phyloP scores from a whole-genome alignment of 345 rosid genomes.

The Citrus maxima region DNA sequence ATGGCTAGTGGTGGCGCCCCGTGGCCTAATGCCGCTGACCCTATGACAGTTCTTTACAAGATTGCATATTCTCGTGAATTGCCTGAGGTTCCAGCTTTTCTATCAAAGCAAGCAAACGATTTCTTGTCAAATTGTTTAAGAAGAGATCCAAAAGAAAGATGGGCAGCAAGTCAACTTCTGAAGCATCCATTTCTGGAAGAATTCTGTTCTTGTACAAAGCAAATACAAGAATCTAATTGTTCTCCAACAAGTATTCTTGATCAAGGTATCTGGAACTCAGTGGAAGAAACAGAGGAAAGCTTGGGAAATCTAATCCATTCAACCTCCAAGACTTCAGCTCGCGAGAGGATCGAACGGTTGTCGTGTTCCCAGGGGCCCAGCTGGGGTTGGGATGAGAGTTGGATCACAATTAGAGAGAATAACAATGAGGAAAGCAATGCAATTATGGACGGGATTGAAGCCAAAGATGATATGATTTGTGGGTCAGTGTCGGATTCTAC shows the following conservation, averaged over 20 bases:
- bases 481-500: constrained; percentile 14
- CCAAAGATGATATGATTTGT: constrained; percentile 5
- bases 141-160: constrained; percentile 48
- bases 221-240: constrained; percentile 26
- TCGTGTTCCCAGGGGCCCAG: constrained; percentile 28
- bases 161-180: constrained; percentile 48
- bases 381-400: constrained; percentile 45
- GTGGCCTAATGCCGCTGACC: constrained; percentile 38
- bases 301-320: constrained; percentile 22
- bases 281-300: constrained; percentile 36
- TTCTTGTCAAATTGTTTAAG: constrained; percentile 56
- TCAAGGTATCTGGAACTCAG: constrained; percentile 55
- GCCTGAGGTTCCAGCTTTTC: constrained; percentile 44
- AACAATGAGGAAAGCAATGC: constrained; percentile 14
- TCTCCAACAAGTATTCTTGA: constrained; percentile 86
- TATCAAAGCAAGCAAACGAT: constrained; percentile 54
- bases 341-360: constrained; percentile 52
- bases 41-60: constrained; percentile 40
- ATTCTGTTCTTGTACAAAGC: constrained; percentile 15
- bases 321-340: constrained; percentile 13
- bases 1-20: constrained; percentile 63
- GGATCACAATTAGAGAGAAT: constrained; percentile 50
- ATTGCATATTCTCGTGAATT: constrained; percentile 42
- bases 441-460: constrained; percentile 22
- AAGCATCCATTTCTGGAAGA: constrained; percentile 44